These are phyloP conservation scores for Sclerotinia subarctica DNA, from an alignment of 2,329 filamentous ascomycete genomes.

Conservation along the genomic window DNA sequence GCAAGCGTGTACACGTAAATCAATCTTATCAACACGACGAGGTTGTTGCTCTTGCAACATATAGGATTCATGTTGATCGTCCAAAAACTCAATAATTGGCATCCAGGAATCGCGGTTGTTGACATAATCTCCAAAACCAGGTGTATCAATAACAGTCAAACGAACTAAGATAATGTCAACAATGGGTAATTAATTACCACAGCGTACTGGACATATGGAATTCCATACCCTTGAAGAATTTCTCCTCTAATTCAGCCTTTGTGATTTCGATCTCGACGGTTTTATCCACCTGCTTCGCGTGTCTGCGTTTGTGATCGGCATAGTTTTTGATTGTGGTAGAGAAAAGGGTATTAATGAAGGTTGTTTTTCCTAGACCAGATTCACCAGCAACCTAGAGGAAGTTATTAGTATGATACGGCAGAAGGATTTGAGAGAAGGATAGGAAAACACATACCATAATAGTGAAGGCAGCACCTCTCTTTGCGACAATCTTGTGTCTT, in stretches of 20 bases:
- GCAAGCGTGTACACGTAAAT: constrained; percentile 96
- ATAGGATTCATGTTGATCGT: constrained; percentile 99
- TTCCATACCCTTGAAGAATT: constrained; percentile 95
- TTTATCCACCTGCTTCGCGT: constrained; percentile 99
- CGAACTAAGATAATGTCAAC: constrained; percentile 62
- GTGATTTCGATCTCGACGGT: constrained; percentile 99
- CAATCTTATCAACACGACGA: constrained; percentile 96
- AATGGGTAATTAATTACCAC: constrained; percentile 6
- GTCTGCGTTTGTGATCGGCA: constrained; percentile 98
- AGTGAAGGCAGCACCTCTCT: constrained; percentile 95
- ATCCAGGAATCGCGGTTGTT: constrained; percentile 99
- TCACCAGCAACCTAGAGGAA: constrained; percentile 82
- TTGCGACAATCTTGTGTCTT: constrained; percentile 71
- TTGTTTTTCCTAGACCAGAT: constrained; percentile 97
- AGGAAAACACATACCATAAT: constrained; percentile 72
- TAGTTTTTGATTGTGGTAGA: constrained; percentile 99
- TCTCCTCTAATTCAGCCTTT: constrained; percentile 99
- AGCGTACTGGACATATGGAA: not conserved
- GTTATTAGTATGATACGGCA: constrained; percentile 14
- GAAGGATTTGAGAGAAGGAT: not conserved
- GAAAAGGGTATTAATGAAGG: constrained; percentile 99
- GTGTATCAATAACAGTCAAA: constrained; percentile 97
- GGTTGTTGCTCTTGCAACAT: constrained; percentile 99
- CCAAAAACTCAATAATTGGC: constrained; percentile 99
- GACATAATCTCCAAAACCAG: constrained; percentile 98